Conservation (phyloP, 2,329 filamentous ascomycete species). For the Apiospora pterosperma region DNA sequence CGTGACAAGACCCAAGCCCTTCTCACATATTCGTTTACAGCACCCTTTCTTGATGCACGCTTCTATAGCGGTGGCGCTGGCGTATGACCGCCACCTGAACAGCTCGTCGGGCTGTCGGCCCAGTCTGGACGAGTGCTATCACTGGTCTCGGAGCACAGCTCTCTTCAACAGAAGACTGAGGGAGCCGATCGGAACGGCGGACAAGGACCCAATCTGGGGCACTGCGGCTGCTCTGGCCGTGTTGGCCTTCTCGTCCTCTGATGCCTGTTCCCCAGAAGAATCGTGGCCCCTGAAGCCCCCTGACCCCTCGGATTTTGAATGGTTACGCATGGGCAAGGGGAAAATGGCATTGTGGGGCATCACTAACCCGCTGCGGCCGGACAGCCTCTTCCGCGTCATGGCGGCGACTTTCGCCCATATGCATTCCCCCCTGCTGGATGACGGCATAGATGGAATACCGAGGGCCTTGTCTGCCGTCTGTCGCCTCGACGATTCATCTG, state of each 20-base stretch:
- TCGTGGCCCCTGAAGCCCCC: conserved; percentile 31
- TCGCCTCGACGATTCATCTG: conserved; percentile 25
- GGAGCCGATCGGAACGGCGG: conserved; percentile 27
- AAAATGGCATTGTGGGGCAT: conserved; percentile 35
- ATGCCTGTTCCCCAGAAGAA: conserved; percentile 27
- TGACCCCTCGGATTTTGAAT: conserved; percentile 25
- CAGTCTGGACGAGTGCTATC: conserved; percentile 37
- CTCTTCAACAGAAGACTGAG: conserved; percentile 36
- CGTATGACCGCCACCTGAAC: conserved; percentile 35
- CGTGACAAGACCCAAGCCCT: background rate
- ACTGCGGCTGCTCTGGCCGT: conserved; percentile 40
- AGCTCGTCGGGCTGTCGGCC: conserved; percentile 17
- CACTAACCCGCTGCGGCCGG: conserved; percentile 29
- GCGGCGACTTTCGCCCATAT: conserved; percentile 32
- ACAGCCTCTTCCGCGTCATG: conserved; percentile 33
- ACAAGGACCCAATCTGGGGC: conserved; percentile 44
- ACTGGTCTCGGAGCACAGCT: conserved; percentile 37
- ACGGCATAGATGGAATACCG: conserved; percentile 23
- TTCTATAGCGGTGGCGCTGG: conserved; percentile 36
- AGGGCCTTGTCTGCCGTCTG: conserved; percentile 21
- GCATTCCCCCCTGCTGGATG: conserved; percentile 26
- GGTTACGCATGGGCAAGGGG: conserved; percentile 29
- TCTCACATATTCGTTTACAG: conserved; percentile 21
- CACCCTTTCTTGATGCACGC: conserved; percentile 45
- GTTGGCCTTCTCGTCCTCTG: conserved; percentile 35